Evolutionary conservation across 345 rosid genomes (phyloP).

Genomic region (Eucalyptus grandis): DNA sequence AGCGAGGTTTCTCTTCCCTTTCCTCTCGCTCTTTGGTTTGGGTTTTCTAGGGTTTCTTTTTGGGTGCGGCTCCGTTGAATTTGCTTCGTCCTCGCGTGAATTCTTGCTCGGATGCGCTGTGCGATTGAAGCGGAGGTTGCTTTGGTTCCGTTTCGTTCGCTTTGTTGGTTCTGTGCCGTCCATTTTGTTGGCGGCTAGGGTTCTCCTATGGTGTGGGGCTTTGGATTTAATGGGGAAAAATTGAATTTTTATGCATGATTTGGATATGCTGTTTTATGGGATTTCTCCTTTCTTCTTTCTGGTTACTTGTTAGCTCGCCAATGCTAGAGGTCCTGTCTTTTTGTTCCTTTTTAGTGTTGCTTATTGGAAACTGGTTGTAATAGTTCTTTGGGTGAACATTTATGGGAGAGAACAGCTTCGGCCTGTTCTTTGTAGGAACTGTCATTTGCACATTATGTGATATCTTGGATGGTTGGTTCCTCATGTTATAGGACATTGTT

Average conservation of each 20-base stretch:
- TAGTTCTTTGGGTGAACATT: neutral
- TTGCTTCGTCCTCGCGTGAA: neutral
- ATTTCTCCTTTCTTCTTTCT: neutral
- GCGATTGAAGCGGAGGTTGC: neutral
- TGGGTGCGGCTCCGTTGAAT: neutral
- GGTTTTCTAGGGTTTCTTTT: neutral
- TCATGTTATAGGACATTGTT: neutral
- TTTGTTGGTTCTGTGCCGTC: neutral
- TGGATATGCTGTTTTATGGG: neutral
- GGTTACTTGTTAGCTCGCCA: neutral
- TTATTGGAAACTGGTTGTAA: neutral
- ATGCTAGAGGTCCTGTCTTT: neutral
- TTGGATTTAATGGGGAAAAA: neutral
- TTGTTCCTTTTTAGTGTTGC: neutral
- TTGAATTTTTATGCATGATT: neutral
- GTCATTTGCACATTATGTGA: neutral
- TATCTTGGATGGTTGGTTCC: neutral
- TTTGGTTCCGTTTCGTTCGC: neutral
- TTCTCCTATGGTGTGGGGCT: neutral
- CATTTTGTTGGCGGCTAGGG: neutral
- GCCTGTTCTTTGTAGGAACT: neutral
- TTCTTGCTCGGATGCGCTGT: neutral
- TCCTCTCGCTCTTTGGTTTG: neutral
- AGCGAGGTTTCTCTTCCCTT: slow-evolving; percentile 48
- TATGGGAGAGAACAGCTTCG: neutral